Evolutionary conservation across 2,329 filamentous ascomycete genomes (phyloP).

Genomic region (Fusarium proliferatum): DNA sequence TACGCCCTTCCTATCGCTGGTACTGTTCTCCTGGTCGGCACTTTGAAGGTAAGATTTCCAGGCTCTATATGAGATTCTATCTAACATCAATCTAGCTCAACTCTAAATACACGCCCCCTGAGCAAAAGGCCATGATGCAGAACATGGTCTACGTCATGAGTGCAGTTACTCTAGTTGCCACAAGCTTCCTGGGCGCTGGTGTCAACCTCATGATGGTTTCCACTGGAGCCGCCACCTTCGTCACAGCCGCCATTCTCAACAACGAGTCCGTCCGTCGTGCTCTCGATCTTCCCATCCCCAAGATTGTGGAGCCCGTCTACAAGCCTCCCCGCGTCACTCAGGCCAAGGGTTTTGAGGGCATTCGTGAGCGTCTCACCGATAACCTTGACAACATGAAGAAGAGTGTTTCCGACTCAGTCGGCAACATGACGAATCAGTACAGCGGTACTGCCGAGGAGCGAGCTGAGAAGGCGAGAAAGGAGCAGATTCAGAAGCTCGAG

Average conservation of each 20-base stretch:
- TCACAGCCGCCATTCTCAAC: conserved; percentile 54
- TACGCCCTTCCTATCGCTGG: conserved; percentile 77
- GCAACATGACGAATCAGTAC: conserved; percentile 51
- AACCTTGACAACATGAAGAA: conserved; percentile 54
- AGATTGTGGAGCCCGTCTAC: conserved; percentile 47
- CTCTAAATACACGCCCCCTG: conserved; percentile 47
- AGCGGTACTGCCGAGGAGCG: conserved; percentile 49
- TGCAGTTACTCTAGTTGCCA: conserved; percentile 57
- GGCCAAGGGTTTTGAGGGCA: conserved; percentile 37
- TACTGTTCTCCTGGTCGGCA: conserved; percentile 65
- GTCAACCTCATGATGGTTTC: conserved; percentile 62
- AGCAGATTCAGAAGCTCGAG: conserved; percentile 52
- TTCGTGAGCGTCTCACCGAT: conserved; percentile 48
- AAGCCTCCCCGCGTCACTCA: conserved; percentile 49
- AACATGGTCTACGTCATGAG: conserved; percentile 58
- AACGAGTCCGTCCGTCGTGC: conserved; percentile 52
- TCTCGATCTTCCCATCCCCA: conserved; percentile 52
- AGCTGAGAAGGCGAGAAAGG: conserved; percentile 50
- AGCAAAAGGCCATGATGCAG: conserved; percentile 53
- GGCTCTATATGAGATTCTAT: background rate
- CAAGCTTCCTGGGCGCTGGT: conserved; percentile 60
- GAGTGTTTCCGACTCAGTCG: conserved; percentile 49
- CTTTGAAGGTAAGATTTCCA: conserved; percentile 61
- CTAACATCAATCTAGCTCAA: conserved; percentile 50
- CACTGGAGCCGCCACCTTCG: conserved; percentile 51